Evolutionary conservation across 2,329 filamentous ascomycete species (phyloP).

Genomic region (Botryotinia globosa): DNA sequence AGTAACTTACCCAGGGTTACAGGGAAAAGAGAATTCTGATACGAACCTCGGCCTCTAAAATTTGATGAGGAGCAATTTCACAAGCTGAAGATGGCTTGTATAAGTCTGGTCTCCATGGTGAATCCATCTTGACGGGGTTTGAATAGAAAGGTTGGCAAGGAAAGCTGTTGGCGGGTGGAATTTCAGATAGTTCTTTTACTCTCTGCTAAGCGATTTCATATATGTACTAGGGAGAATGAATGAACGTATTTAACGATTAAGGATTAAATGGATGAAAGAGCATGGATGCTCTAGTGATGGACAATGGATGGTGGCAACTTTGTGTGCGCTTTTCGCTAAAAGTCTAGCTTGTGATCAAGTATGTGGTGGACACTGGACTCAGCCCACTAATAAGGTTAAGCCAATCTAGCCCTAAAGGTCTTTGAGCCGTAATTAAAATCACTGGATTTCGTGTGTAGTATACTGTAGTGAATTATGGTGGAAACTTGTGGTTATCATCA

Average conservation of each 20-base stretch:
- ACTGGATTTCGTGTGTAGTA: too few species aligned
- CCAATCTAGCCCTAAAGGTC: constrained; percentile 1
- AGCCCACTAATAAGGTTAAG: background rate
- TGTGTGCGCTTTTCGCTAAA: constrained; percentile 8
- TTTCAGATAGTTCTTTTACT: background rate
- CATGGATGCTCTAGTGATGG: background rate
- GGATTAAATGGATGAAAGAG: background rate
- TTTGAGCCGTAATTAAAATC: background rate
- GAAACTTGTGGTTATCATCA: background rate
- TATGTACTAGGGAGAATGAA: constrained; percentile 7
- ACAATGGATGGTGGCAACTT: background rate
- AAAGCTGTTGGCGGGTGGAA: background rate
- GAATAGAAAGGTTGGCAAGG: background rate
- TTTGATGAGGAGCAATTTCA: constrained; percentile 28
- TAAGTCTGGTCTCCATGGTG: constrained; percentile 27
- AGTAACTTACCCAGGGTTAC: background rate
- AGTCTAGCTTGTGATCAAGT: background rate
- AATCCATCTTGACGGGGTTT: constrained; percentile 23
- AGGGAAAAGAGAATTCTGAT: constrained; percentile 12
- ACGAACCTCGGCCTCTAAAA: constrained; percentile 30
- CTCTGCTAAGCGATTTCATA: background rate
- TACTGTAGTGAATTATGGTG: background rate
- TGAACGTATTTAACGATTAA: background rate
- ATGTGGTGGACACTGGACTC: background rate
- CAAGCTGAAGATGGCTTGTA: constrained; percentile 31